A percentile compares a stretch with the other conserved stretches of the same genome.
phyloP scores from a whole-genome alignment of 768 basidiomycete genomes.

The Favolaschia claudopus region DNA sequence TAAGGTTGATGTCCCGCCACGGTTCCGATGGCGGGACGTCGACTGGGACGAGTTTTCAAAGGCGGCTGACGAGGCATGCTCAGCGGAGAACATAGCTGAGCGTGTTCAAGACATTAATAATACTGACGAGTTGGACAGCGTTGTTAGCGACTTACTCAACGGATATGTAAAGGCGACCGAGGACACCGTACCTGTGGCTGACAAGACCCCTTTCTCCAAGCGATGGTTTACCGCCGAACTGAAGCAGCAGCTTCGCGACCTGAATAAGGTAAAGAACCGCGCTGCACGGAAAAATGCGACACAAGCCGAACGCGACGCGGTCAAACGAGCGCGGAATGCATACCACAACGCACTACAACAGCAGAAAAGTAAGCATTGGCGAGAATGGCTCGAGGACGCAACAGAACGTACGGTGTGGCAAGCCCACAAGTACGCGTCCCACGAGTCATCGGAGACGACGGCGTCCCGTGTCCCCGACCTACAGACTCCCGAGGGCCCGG shows the following conservation, averaged over 20 bases:
- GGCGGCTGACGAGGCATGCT: not conserved
- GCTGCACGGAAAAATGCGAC: not conserved
- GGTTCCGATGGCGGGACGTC: too few relatives aligned
- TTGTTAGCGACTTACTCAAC: not conserved
- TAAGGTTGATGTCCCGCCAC: too few relatives aligned
- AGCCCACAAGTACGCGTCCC: slow-evolving; percentile 15
- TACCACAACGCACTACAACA: not conserved
- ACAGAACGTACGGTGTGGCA: slow-evolving; percentile 13
- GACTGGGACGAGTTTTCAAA: too few relatives aligned
- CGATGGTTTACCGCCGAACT: slow-evolving; percentile 36
- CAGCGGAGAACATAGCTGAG: not conserved
- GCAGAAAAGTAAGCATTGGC: slow-evolving; percentile 16
- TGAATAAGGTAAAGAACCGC: not conserved
- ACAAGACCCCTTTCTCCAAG: slow-evolving; percentile 30
- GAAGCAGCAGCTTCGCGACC: not conserved
- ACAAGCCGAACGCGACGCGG: not conserved
- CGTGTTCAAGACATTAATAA: not conserved
- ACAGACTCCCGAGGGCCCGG: not conserved
- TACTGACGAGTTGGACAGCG: not conserved
- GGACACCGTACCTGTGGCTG: slow-evolving; percentile 19
- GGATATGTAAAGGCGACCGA: not conserved
- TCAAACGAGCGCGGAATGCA: not conserved
- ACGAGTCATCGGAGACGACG: slow-evolving; percentile 20
- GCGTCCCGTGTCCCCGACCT: slow-evolving; percentile 27
- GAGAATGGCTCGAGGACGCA: slow-evolving; percentile 13